These are phyloP conservation scores for Phytophthora constricta DNA, from an alignment of 352 stramenopile species.

Conservation along the genomic window DNA sequence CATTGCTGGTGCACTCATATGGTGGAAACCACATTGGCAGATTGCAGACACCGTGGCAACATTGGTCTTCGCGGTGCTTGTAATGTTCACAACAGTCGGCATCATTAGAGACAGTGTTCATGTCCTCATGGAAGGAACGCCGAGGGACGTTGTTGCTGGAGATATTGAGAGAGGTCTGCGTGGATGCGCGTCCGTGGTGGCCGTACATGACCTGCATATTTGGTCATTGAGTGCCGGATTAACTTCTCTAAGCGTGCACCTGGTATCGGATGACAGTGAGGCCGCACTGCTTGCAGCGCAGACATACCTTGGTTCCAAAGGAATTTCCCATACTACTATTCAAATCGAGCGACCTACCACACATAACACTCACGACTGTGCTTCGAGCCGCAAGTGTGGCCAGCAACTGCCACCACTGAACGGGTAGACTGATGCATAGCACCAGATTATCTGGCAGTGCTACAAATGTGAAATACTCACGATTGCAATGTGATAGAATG, in stretches of 20 bases:
- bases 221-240: constrained; percentile 94
- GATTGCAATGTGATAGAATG: too few relatives aligned
- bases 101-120: constrained; percentile 90
- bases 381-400: constrained; percentile 56
- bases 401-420: too few relatives aligned
- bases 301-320: constrained; percentile 55
- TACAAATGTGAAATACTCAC: too few relatives aligned
- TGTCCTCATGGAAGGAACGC: constrained; percentile 95
- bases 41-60: constrained; percentile 96
- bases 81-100: constrained; percentile 91
- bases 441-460: too few relatives aligned
- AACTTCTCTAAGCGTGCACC: constrained; percentile 91
- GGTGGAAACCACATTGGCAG: constrained; percentile 94
- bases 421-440: too few relatives aligned
- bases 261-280: constrained; percentile 66
- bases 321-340: constrained; percentile 85
- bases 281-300: constrained; percentile 59
- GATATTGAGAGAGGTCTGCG: constrained; percentile 80
- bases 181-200: constrained; percentile 76
- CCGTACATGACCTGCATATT: constrained; percentile 97
- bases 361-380: constrained; percentile 65
- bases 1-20: constrained; percentile 95
- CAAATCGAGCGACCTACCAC: constrained; percentile 67
- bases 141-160: constrained; percentile 79
- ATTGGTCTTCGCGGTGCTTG: constrained; percentile 95